phyloP scores from a whole-genome alignment of 208 protist genomes.

The Wallacemonas rigidus region DNA sequence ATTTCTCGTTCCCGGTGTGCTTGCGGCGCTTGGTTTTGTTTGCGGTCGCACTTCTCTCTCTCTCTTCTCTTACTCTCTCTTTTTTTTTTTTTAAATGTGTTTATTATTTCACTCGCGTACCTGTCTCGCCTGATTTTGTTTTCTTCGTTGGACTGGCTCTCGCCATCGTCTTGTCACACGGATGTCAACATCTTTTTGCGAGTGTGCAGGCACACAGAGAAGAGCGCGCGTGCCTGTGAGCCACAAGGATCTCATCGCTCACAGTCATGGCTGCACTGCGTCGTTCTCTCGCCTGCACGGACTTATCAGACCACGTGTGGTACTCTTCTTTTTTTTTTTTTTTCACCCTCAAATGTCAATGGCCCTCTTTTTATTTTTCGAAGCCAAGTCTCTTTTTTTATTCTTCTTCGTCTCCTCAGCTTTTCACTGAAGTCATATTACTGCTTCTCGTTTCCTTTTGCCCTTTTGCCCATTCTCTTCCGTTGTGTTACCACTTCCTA shows the following conservation, averaged over 20 bases:
- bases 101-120: constrained; percentile 5
- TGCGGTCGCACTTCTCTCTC: background rate
- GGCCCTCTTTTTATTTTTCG: background rate
- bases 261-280: no score
- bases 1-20: no score
- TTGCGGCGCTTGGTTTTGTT: background rate
- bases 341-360: background rate
- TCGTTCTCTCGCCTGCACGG: background rate
- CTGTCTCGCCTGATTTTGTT: constrained; percentile 2
- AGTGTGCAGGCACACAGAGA: no score
- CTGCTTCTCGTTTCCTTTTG: background rate
- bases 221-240: no score
- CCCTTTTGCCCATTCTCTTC: background rate
- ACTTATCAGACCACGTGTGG: no score
- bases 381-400: background rate
- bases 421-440: background rate
- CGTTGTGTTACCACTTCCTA: background rate
- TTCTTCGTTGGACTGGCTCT: background rate
- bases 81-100: background rate
- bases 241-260: no score
- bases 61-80: background rate
- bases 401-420: background rate
- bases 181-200: no score
- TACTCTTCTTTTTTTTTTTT: background rate
- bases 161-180: no score